A percentile compares a stretch with the other conserved stretches of the same genome.
phyloP scores from a whole-genome alignment of 495 filamentous ascomycete genomes.

The Lepidopterella palustris region DNA sequence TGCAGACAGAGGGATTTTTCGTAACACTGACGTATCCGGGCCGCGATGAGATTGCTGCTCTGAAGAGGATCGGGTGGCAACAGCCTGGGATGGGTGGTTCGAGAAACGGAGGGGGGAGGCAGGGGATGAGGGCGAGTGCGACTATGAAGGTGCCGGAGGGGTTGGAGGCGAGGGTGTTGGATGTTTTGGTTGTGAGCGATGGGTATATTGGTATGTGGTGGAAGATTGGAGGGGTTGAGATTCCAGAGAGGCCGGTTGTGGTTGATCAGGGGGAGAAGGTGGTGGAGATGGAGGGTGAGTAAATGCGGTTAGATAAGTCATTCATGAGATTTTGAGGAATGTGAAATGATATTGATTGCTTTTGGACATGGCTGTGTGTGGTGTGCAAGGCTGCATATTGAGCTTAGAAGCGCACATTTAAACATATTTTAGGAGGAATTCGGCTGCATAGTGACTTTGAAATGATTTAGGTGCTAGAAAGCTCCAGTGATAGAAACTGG shows the following conservation, averaged over 20 bases:
- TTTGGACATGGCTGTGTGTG: no score
- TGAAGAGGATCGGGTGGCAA: constrained; percentile 80
- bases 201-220: constrained; percentile 79
- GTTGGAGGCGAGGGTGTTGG: constrained; percentile 47
- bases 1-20: constrained; percentile 93
- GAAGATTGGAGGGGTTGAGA: constrained; percentile 48
- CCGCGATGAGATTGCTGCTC: constrained; percentile 68
- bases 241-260: constrained; percentile 38
- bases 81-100: no score
- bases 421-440: no score
- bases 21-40: constrained; percentile 60
- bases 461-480: no score
- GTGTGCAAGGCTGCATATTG: no score
- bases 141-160: constrained; percentile 57
- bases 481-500: no score
- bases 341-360: no score
- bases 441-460: no score
- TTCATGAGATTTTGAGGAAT: no score
- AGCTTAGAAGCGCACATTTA: no score
- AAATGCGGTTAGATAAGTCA: not conserved
- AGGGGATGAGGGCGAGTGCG: constrained; percentile 33
- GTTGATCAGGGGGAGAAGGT: constrained; percentile 35
- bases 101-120: constrained; percentile 25
- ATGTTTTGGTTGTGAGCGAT: constrained; percentile 74
- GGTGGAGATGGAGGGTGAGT: not conserved